A percentile compares a stretch with the other conserved stretches of the same genome.
Conservation (phyloP, 768 basidiomycete species). For the Mycena galericulata region DNA sequence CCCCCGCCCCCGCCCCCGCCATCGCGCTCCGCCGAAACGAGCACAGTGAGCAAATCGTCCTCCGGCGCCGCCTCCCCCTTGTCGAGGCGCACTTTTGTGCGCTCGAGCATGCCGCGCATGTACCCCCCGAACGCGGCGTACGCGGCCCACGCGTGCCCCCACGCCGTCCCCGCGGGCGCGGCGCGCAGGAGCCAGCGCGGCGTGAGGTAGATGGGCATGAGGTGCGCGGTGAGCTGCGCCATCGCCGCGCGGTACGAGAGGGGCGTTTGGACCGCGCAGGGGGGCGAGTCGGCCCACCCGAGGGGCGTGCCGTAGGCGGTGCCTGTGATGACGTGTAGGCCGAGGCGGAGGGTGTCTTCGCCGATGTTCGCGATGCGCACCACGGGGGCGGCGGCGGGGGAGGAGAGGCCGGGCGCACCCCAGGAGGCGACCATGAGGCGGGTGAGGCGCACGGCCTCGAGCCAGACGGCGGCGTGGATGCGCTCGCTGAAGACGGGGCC, state of each 20-base stretch:
- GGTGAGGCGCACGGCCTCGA: constrained; percentile 10
- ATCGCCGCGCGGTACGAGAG: constrained; percentile 22
- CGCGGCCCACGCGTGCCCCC: constrained; percentile 28
- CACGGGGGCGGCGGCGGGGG: too few species aligned
- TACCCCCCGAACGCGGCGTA: constrained; percentile 30
- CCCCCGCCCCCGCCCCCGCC: too few species aligned
- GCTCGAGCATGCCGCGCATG: constrained; percentile 28
- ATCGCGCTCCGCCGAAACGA: too few species aligned
- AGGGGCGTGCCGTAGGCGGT: constrained; percentile 25
- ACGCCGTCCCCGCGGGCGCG: background rate
- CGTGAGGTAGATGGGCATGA: constrained; percentile 25
- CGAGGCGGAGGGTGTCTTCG: constrained; percentile 14
- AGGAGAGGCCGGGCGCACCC: background rate
- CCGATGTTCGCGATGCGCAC: background rate
- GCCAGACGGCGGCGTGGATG: constrained; percentile 27
- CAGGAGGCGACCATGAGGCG: constrained; percentile 18
- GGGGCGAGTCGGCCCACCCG: constrained; percentile 12
- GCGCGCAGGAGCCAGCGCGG: constrained; percentile 16
- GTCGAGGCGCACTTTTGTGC: too few species aligned
- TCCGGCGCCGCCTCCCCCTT: too few species aligned
- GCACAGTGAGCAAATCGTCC: constrained; percentile 25
- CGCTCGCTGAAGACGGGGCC: constrained; percentile 29
- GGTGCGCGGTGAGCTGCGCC: constrained; percentile 25
- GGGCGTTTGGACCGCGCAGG: background rate
- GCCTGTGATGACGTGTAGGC: constrained; percentile 27